Evolutionary conservation across 1,139 yeast genomes (phyloP), one percentile per base, ranked within the genome.

Genomic region (Taiozyma sp.): DNA sequence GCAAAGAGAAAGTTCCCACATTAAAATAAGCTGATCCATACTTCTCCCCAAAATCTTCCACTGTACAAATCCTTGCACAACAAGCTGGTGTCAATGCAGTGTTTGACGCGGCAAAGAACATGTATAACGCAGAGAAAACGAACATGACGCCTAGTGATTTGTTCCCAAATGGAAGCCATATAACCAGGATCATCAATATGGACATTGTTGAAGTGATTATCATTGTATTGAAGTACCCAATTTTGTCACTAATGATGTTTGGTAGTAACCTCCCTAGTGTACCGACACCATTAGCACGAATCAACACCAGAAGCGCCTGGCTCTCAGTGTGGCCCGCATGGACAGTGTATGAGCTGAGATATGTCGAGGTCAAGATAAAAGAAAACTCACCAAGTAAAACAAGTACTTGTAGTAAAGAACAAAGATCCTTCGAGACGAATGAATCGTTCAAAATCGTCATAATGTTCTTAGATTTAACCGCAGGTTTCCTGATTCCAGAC

Each of bases 221-320:
- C 77, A 80, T 75, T 37, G 77, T 73, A 57, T 81, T 81, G 62
- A 77, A 49, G 28, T 79, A 63, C 0, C 85, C 85, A 11, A 57
- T 22, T 66, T 57, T 29, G 39, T 55, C 62, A 16, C 57, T 57
- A 2, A 52, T 45, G 32, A 47, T 50, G 40, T 56, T 56, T 16
- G 88, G 84, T 3, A 80, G 53, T 47, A 74, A 74, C 51, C 89
- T 67, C 1, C 88, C 89, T 1, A 75, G 54, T n/a, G 82, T 70
- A 6, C 88, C 87, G 1, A 78, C 68, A 0, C 81, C 81, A 42
- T 57, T 57, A 10, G 44, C 45, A 3, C 49, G 51, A 9, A 56
- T 50, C 3, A 54, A 54, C 22, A 71, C 58, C 43, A 73, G 58
- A 55, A 75, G 78, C 1, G 83, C 69, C n/a, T 68, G 65, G 9